Evolutionary conservation across 78 protist species (phyloP).

Genomic region (Dictyostelium purpureum): DNA sequence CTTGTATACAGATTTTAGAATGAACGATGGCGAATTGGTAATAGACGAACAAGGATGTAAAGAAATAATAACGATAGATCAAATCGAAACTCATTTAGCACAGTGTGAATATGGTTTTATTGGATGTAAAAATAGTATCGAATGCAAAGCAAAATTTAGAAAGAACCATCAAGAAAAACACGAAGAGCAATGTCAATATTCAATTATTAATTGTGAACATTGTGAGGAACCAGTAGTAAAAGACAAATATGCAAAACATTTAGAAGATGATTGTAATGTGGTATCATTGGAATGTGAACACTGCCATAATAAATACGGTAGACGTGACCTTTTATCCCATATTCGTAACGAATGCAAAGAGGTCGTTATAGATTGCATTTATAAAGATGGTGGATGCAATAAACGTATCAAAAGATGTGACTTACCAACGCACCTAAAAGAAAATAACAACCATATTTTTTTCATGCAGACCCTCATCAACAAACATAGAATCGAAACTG

Average conservation of each 20-base stretch:
- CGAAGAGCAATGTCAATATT: neutral
- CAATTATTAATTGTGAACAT: neutral
- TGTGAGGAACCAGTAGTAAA: neutral
- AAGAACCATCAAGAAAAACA: neutral
- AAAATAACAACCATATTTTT: neutral
- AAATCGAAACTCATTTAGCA: neutral
- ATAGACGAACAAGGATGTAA: neutral
- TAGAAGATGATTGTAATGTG: neutral
- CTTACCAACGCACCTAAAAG: neutral
- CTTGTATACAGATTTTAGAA: neutral
- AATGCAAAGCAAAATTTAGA: slow-evolving; percentile 1
- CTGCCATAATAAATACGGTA: neutral
- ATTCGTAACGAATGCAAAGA: neutral
- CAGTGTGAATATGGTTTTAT: neutral
- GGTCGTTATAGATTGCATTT: neutral
- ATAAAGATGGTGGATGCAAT: neutral
- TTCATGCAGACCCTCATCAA: neutral
- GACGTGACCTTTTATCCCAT: neutral
- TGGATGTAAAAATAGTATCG: neutral
- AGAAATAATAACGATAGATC: neutral
- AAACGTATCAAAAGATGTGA: neutral
- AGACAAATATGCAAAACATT: neutral
- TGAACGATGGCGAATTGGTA: neutral
- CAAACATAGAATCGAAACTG: neutral
- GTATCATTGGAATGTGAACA: neutral